Evolutionary conservation across 208 protist genomes (phyloP).

Genomic region (Leishmania martiniquensis): DNA sequence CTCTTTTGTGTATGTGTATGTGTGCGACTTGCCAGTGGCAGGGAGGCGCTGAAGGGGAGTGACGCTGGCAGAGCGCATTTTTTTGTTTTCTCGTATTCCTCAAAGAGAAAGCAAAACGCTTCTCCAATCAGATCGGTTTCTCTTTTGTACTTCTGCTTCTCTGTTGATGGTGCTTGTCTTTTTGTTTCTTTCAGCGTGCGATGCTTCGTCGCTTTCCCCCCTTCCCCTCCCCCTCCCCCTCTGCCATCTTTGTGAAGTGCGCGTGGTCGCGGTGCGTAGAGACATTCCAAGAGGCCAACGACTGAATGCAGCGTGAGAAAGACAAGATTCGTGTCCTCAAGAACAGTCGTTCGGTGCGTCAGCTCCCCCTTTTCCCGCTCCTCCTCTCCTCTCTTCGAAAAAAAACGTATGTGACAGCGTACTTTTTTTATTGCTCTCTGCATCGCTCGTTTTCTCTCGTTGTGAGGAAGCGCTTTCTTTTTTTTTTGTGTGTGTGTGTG

Average conservation of each 20-base stretch:
- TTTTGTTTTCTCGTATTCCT: no score
- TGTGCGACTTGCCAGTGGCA: neutral
- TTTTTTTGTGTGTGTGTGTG: neutral
- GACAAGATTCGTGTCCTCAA: neutral
- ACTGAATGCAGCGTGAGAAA: neutral
- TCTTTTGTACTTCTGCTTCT: neutral
- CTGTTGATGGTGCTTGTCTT: neutral
- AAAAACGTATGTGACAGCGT: neutral
- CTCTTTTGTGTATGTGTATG: no score
- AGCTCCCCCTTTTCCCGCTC: neutral
- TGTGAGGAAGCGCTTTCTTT: neutral
- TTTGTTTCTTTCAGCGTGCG: neutral
- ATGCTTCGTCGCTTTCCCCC: neutral
- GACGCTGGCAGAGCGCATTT: neutral
- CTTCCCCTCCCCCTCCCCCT: no score
- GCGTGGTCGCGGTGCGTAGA: neutral
- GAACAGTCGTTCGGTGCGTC: neutral
- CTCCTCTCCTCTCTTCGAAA: neutral
- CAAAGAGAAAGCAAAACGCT: neutral
- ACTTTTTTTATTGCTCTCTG: neutral
- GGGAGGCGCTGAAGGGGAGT: neutral
- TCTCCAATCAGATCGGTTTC: neutral
- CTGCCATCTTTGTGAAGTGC: neutral
- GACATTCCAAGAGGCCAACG: neutral
- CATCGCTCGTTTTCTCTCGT: neutral